Conservation (phyloP, 2,329 filamentous ascomycete species). For the Epichloe brachyelytri region DNA sequence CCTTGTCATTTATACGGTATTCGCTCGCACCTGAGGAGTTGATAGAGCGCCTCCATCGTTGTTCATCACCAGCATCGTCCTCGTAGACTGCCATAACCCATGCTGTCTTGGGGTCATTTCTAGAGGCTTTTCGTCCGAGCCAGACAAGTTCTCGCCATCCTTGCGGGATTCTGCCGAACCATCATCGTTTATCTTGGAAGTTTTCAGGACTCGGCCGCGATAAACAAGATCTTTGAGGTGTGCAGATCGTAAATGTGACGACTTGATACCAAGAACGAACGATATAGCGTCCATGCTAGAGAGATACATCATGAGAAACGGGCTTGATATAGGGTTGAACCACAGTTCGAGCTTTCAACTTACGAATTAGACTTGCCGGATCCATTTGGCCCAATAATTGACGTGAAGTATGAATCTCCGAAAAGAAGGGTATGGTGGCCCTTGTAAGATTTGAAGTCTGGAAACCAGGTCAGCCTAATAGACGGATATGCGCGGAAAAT, state of each 20-base stretch:
- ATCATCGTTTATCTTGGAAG: slow-evolving; percentile 84
- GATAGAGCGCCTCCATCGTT: slow-evolving; percentile 91
- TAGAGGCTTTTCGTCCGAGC: slow-evolving; percentile 51
- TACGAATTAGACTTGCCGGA: slow-evolving; percentile 98
- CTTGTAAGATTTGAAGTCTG: slow-evolving; percentile 99
- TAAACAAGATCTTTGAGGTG: slow-evolving; percentile 94
- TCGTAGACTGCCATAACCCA: slow-evolving; percentile 99
- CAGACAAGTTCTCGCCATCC: slow-evolving; percentile 46
- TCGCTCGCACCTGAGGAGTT: slow-evolving; percentile 81
- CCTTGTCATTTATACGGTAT: slow-evolving; percentile 89
- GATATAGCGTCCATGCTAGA: slow-evolving; percentile 95
- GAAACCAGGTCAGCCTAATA: slow-evolving; percentile 5
- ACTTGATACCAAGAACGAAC: slow-evolving; percentile 97
- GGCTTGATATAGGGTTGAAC: background rate
- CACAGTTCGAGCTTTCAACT: slow-evolving; percentile 19
- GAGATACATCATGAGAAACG: background rate
- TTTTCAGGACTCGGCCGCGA: slow-evolving; percentile 83
- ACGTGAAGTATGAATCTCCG: slow-evolving; percentile 97
- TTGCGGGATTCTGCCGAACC: slow-evolving; percentile 58
- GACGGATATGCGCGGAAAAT: background rate
- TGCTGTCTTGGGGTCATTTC: slow-evolving; percentile 77
- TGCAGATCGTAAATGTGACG: slow-evolving; percentile 87
- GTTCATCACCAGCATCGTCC: slow-evolving; percentile 89
- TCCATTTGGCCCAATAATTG: slow-evolving; percentile 98
- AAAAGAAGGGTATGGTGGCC: slow-evolving; percentile 90